Base-by-base conservation (phyloP, 2,329 filamentous ascomycete species). In the Salinomyces thailandicus region DNA sequence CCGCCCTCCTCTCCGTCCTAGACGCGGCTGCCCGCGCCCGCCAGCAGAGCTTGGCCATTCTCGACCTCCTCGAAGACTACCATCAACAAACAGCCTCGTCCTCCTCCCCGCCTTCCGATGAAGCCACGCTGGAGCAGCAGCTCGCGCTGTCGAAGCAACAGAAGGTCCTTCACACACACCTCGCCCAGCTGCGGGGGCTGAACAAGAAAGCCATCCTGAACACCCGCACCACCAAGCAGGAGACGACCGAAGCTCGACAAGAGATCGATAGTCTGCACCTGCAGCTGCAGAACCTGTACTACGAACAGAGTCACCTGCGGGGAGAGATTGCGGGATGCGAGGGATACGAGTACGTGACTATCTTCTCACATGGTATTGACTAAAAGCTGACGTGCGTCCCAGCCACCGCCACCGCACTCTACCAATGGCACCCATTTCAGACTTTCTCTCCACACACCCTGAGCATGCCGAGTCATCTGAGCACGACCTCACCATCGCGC, bases 231-330 rank as follows among this genome's bases (percentile, higher is more conserved):
- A 94, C 87, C 11, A 96, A 96, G 60, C 71, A 81, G 36, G 69
- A 77, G 49, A 96, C 91, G 1, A 81, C 85, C 18, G 85, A 94
- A 59, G 83, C 82, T 33, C 77, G 87, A 33, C 83, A 89, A 52
- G 85, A 94, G 62, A 85, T 96, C 46, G 91, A 98, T 58, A 77
- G 80, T 33, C 69, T 98, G 43, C 87, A 96, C 57, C 71, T 98
- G 24, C 84, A 93, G 55, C 71, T 98, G 37, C 89, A 96, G 62
- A 98, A 98, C 55, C 67, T 98, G 5, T 93, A 91, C 60, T 98
- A 98, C 56, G 89, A 98, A 61, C 87, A 96, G 64, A 72, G 85
- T 37, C 86, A 95, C 60, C 66, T 98, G 37, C 77, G 83, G 46
- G 84, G 84, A 33, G 91, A 98, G 62, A 96, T 98, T 43, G 69